Base-by-base conservation (phyloP, 2,329 filamentous ascomycete species). In the Fusarium chlamydosporum region DNA sequence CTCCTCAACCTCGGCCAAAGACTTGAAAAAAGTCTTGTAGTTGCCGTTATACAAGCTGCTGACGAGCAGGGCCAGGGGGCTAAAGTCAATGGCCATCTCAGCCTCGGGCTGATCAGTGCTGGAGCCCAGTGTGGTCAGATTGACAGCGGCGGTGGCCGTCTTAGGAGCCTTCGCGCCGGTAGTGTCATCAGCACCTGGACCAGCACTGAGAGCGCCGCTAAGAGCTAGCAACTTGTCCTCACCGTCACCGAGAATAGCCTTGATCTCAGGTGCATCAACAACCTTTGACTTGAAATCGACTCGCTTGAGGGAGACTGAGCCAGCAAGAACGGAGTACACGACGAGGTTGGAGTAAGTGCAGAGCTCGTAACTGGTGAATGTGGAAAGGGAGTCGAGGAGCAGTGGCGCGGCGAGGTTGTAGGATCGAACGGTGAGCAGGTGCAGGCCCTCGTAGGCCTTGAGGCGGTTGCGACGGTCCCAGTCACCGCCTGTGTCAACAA, bases 231-330 rank as follows among this genome's bases (percentile, higher is more conserved):
- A 84, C 81, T 95, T 95, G 77, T 97, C 94, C 74, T 96, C 92
- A 26, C 91, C 91, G 72, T 95, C 91, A 61, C 95, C 96, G 26
- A 99, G 88, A 68, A 99, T 96, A 37, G 96, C 96, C 83, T 96
- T 97, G 83, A 99, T 97, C 82, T 99, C 96, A 13, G 96, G 95
- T 9, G 96, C 96, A 79, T 99, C 96, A 40, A 99, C 95, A 27
- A 99, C 96, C 85, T 98, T 98, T 71, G 92, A 92, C 86, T 99
- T 99, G 88, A 99, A 99, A 80, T 99, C 96, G 34, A 97, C 93
- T 48, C 96, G 92, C 84, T 97, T 97, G 58, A 99, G 88, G 45
- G 95, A 96, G 26, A 98, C 91, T 8, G 94, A 96, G 61, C 96
- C 96, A 35, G 96, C 94, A 34, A 99, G 89, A 23, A 98, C 95